Conservation (phyloP, 352 stramenopile species). For the Phytophthora sansomeana region DNA sequence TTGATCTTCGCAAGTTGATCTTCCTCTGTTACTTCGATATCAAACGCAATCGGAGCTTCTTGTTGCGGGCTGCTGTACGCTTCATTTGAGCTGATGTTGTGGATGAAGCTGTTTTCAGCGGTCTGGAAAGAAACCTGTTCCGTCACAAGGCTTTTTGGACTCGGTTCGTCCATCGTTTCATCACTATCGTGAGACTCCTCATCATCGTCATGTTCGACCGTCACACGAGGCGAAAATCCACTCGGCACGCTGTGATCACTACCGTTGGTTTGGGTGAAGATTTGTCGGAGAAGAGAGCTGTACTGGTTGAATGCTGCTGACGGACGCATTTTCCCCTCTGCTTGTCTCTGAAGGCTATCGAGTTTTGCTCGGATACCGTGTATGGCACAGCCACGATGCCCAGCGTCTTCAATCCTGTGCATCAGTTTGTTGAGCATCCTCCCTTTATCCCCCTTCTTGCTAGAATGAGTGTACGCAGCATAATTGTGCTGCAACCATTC, state of each 20-base stretch:
- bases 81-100: not conserved
- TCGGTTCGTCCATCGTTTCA: constrained; percentile 4
- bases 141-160: not conserved
- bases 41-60: constrained; percentile 3
- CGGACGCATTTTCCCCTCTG: constrained; percentile 25
- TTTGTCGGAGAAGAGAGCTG: constrained; percentile 20
- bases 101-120: constrained; percentile 7
- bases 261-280: constrained; percentile 26
- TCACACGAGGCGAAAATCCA: constrained; percentile 1
- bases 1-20: constrained; percentile 14
- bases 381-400: constrained; percentile 32
- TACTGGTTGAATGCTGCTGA: constrained; percentile 36
- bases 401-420: constrained; percentile 28
- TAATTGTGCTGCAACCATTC: constrained; percentile 34
- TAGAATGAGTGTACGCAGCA: constrained; percentile 30
- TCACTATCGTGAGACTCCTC: constrained; percentile 19
- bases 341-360: constrained; percentile 40
- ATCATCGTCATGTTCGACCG: constrained; percentile 4
- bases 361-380: constrained; percentile 42
- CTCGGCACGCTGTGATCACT: not conserved
- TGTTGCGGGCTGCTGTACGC: constrained; percentile 1
- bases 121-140: constrained; percentile 2
- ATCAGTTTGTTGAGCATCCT: constrained; percentile 33
- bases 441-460: constrained; percentile 38
- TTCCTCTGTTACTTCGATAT: constrained; percentile 31